Base-by-base conservation (phyloP, 805 yeast species). In the Nematodospora valgi region DNA sequence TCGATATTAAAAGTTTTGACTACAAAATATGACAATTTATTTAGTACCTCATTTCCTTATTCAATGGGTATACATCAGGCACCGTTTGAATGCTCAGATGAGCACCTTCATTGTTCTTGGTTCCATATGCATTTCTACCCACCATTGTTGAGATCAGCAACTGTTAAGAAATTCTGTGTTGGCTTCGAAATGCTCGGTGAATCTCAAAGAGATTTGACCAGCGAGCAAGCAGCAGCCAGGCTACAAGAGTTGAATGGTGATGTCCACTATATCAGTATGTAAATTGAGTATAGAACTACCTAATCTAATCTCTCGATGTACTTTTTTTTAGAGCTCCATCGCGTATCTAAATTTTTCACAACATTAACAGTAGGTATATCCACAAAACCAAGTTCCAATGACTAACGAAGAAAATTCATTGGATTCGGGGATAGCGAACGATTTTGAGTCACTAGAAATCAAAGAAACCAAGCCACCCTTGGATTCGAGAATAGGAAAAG, bases 41-140 rank as follows among this genome's bases (percentile, higher is more conserved):
- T 82, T 55, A 62, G 71, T 52, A 76, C 85, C 4, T 72, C 77
- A 20, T 82, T 83, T 66, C 89, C 89, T 2, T 83, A 82, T 58
- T 81, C 87, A 0, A 82, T 83, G 89, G 91, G 91, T 11, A 57
- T 83, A 12, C 91, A 82, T 57, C 91, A 83, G 58, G 82, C 86
- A 6, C 85, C 84, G 29, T 64, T 80, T 23, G 62, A 64, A 32
- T 58, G 60, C 12, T 57, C 69, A 10, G 53, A 59, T 2, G 65
- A 58, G n/a, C 72, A 64, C 30, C 70, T 68, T 36, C 48, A 72
- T 12, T 52, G 59, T 13, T 54, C 64, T 19, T 66, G 75, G 66
- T 76, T 83, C 55, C 85, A 82, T 47, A 75, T 82, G 72, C 87
- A 82, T 56, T 82, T 82, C 59, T 82, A 83, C 52, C 89, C 91